These are phyloP conservation scores for Cetraspora pellucida DNA, from an alignment of 192 early-diverging fungal species.

Conservation along the genomic window DNA sequence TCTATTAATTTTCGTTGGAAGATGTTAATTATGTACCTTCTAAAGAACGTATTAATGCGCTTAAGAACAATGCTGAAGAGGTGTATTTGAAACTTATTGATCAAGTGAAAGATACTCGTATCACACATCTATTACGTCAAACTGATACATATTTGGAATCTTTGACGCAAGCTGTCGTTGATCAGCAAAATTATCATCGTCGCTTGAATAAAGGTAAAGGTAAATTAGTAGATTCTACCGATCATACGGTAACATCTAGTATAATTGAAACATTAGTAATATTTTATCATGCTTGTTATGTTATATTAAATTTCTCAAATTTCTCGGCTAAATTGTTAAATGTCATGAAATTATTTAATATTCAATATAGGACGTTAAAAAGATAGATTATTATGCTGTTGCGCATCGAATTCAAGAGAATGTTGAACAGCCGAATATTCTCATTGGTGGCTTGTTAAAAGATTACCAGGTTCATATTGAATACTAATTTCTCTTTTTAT, in stretches of 20 bases:
- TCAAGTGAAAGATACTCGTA: slow-evolving; percentile 94
- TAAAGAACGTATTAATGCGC: slow-evolving; percentile 93
- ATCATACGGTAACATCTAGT: neutral
- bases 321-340: too few relatives aligned
- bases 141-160: slow-evolving; percentile 83
- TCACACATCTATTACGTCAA: slow-evolving; percentile 88
- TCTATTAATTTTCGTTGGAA: too few relatives aligned
- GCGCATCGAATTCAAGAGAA: slow-evolving; percentile 87
- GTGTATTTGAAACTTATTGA: slow-evolving; percentile 95
- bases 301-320: neutral
- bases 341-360: neutral
- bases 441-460: slow-evolving; percentile 91
- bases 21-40: slow-evolving; percentile 27
- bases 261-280: slow-evolving; percentile 37
- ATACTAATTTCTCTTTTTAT: neutral
- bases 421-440: slow-evolving; percentile 78
- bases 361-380: slow-evolving; percentile 43
- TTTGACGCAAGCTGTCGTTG: slow-evolving; percentile 81
- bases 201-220: slow-evolving; percentile 24
- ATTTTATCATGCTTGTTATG: too few relatives aligned
- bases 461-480: slow-evolving; percentile 86
- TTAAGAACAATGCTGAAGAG: slow-evolving; percentile 97
- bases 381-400: slow-evolving; percentile 81
- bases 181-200: slow-evolving; percentile 69
- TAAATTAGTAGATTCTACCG: neutral